Percentiles rank a stretch among this genome's conserved stretches.
Conservation (phyloP, 2,329 filamentous ascomycete genomes). For the Pseudogymnoascus sp. region DNA sequence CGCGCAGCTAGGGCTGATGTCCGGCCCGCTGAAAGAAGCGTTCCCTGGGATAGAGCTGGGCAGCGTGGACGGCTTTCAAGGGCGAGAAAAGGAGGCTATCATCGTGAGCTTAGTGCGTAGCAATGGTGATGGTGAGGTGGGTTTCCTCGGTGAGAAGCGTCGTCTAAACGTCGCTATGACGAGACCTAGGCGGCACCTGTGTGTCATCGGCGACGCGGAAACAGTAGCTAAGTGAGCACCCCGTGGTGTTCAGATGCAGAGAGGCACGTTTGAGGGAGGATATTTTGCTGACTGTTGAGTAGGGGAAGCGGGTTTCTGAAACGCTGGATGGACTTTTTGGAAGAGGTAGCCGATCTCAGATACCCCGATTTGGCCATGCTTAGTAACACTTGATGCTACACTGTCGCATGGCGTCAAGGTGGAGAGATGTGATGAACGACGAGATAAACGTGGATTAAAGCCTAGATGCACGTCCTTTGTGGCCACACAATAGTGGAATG, state of each 20-base stretch:
- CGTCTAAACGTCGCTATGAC: constrained; percentile 97
- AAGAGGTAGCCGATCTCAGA: constrained; percentile 81
- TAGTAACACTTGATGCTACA: constrained; percentile 16
- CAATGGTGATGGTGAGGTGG: constrained; percentile 78
- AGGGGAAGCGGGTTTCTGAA: constrained; percentile 82
- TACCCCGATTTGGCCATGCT: constrained; percentile 60
- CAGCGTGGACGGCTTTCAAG: constrained; percentile 94
- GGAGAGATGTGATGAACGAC: neutral
- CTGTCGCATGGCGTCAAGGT: neutral
- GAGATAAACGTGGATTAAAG: neutral
- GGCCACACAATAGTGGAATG: neutral
- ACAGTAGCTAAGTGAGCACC: constrained; percentile 73
- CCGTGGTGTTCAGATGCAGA: constrained; percentile 6
- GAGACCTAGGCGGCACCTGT: constrained; percentile 80
- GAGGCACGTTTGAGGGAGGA: constrained; percentile 6
- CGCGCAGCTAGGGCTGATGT: constrained; percentile 71
- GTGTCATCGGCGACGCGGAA: constrained; percentile 87
- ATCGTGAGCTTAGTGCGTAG: constrained; percentile 90
- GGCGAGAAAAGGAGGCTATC: constrained; percentile 91
- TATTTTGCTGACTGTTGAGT: constrained; percentile 20
- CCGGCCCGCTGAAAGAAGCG: constrained; percentile 65
- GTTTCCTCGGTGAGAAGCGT: constrained; percentile 86
- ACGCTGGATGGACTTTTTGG: constrained; percentile 83
- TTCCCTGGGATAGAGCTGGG: constrained; percentile 88
- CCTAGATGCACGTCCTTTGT: neutral